phyloP scores from a whole-genome alignment of 371 early-diverging fungal species.

The Actinomucor elegans region DNA sequence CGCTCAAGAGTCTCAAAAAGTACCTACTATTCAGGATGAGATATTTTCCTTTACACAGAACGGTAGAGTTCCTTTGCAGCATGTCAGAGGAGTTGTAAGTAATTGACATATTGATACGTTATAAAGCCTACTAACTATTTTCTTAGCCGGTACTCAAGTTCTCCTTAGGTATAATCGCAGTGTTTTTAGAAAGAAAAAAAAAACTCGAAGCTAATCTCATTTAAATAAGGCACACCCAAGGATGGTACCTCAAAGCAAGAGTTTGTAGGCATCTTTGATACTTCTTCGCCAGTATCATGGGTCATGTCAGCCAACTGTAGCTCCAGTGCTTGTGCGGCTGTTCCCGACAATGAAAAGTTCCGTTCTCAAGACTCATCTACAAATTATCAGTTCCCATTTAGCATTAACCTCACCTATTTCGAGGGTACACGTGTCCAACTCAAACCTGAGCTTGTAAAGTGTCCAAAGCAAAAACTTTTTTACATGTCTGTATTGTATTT shows the following conservation, averaged over 20 bases:
- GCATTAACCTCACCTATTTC: conserved; percentile 20
- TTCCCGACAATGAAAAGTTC: conserved; percentile 15
- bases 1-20: no score
- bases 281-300: conserved; percentile 30
- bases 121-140: not conserved
- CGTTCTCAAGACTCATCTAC: conserved; percentile 19
- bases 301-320: conserved; percentile 29
- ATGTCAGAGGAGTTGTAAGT: conserved; percentile 7
- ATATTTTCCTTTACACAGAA: conserved; percentile 3
- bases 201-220: not conserved
- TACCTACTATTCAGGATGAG: conserved; percentile 12
- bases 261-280: conserved; percentile 33
- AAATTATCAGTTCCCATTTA: conserved; percentile 15
- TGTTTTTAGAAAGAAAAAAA: not conserved
- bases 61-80: conserved; percentile 4
- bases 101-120: not conserved
- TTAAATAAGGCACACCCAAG: no score
- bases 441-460: conserved; percentile 27
- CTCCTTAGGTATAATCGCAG: not conserved
- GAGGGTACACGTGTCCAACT: conserved; percentile 32
- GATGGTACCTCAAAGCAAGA: conserved; percentile 29
- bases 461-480: not conserved
- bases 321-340: conserved; percentile 14
- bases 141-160: conserved; percentile 11
- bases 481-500: not conserved